A percentile compares a stretch with the other conserved stretches of the same genome.
phyloP scores from a whole-genome alignment of 495 filamentous ascomycete species.

The Aspergillus wentii region DNA sequence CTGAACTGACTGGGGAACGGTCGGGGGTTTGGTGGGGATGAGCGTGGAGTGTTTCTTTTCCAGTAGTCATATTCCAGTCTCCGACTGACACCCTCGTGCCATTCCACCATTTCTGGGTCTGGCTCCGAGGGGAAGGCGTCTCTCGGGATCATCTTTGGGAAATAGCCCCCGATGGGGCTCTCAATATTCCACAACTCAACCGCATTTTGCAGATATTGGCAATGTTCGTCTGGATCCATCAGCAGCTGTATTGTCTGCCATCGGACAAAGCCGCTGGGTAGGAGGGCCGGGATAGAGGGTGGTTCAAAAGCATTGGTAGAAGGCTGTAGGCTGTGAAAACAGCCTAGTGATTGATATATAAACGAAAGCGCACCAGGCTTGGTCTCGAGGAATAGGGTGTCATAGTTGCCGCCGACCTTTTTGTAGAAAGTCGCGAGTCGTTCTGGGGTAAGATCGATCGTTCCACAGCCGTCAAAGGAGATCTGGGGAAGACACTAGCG shows the following conservation, averaged over 20 bases:
- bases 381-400: slow-evolving; percentile 79
- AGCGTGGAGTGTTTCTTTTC: slow-evolving; percentile 25
- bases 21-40: slow-evolving; percentile 28
- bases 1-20: slow-evolving; percentile 28
- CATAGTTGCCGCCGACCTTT: slow-evolving; percentile 83
- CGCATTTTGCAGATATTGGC: slow-evolving; percentile 75
- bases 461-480: slow-evolving; percentile 61
- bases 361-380: slow-evolving; percentile 70
- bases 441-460: slow-evolving; percentile 63
- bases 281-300: slow-evolving; percentile 78
- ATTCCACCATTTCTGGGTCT: slow-evolving; percentile 72
- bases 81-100: slow-evolving; percentile 68
- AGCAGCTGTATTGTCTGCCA: slow-evolving; percentile 94
- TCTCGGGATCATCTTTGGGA: slow-evolving; percentile 72
- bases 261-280: slow-evolving; percentile 75
- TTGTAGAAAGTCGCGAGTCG: slow-evolving; percentile 90
- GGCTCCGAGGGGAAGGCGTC: slow-evolving; percentile 69
- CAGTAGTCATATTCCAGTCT: slow-evolving; percentile 38
- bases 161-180: slow-evolving; percentile 68
- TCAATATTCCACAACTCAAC: slow-evolving; percentile 69
- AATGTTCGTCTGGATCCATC: slow-evolving; percentile 83
- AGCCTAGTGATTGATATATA: slow-evolving; percentile 88
- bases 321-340: slow-evolving; percentile 73
- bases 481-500: slow-evolving; percentile 20
- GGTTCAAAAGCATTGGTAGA: slow-evolving; percentile 64